Base-by-base conservation (phyloP, 129 eudicot genomes). In the Heracleum sosnowskyi region DNA sequence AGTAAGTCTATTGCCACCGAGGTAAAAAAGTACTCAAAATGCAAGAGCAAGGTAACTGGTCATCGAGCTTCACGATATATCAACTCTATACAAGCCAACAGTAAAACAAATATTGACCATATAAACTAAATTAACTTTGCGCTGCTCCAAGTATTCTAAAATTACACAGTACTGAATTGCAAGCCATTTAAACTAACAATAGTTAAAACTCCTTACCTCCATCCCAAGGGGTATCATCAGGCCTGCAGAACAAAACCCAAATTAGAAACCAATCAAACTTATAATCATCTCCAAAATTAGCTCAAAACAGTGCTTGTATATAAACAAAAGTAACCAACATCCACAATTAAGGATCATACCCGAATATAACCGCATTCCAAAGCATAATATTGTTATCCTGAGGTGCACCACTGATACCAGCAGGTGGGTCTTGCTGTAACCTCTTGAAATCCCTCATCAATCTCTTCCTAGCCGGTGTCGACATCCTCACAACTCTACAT, bases 371-470 rank as follows among this genome's bases (percentile, higher is more conserved):
- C 31, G 72, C 72, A 66, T 66, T 66, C 72, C 72, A 66, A 15
- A 66, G 72, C 72, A 66, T 66, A 15, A 66, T 66, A 66, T 66
- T 66, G 72, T 31, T 66, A 66, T 66, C 72, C 9, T 66, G 72
- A 33, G 72, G 72, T 13, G 72, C 72, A 31, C 72, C 72, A 66
- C 72, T 66, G 24, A 66, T 66, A 66, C 72, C 72, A 12, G 72
- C 72, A 66, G 72, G 72, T 66, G 72, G 72, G 31, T 66, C 72
- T 33, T 66, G 72, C 39, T 66, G 72, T 15, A 66, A 31, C 40
- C 72, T 66, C 72, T 66, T 66, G 22, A 66, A 66, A 66, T 66
- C 72, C 72, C 39, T 66, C 72, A 66, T 66, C 72, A 66, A 66
- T 66, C 72, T 66, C 72, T 66, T 66, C 72, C 24, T 29, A 13